Conservation (phyloP, 164 flowering plant species). For the Magnolia kwangsiensis region DNA sequence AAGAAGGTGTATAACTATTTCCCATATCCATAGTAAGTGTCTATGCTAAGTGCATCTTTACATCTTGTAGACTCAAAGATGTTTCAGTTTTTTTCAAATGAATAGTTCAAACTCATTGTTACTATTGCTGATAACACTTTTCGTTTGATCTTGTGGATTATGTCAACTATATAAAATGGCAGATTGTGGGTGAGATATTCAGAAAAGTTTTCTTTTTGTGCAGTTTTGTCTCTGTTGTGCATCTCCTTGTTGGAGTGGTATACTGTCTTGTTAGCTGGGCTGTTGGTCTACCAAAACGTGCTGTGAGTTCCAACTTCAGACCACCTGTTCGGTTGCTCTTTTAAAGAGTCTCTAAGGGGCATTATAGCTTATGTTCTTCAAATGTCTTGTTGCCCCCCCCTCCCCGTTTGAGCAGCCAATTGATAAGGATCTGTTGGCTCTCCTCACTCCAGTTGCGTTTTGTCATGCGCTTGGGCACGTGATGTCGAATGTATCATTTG, state of each 20-base stretch:
- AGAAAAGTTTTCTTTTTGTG: constrained; percentile 7
- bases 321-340: not conserved
- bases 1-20: constrained; percentile 71
- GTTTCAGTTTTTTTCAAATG: not conserved
- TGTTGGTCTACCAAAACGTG: constrained; percentile 60
- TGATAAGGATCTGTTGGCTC: constrained; percentile 38
- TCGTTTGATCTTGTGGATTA: not conserved
- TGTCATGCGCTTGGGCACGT: constrained; percentile 74
- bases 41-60: not conserved
- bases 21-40: constrained; percentile 67
- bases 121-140: not conserved
- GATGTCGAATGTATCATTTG: constrained; percentile 71
- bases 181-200: not conserved
- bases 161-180: not conserved
- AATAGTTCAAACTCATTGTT: not conserved
- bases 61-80: not conserved
- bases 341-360: not conserved
- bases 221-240: constrained; percentile 64
- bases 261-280: constrained; percentile 57
- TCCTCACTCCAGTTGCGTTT: constrained; percentile 57
- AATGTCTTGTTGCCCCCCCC: not conserved
- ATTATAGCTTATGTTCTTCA: constrained; percentile 1
- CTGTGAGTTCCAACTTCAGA: constrained; percentile 37
- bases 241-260: constrained; percentile 60
- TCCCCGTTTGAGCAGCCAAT: constrained; percentile 38